These are phyloP conservation scores for Sordariomycetes sp. DNA, from an alignment of 2,329 filamentous ascomycete genomes.

Conservation along the genomic window DNA sequence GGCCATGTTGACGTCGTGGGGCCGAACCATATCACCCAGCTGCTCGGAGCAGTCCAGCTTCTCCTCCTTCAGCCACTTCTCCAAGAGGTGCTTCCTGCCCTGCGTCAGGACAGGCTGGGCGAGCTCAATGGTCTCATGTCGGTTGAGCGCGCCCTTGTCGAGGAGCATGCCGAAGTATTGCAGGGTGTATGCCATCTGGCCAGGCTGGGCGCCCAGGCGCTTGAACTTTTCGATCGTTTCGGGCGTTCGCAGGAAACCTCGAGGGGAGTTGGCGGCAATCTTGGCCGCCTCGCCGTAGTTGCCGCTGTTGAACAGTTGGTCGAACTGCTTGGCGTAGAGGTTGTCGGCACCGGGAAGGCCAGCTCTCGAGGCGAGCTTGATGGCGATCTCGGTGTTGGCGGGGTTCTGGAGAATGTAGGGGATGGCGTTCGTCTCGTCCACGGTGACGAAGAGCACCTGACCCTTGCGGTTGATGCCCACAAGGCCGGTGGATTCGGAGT, in stretches of 20 bases:
- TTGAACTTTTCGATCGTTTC: constrained; percentile 98
- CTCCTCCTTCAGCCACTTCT: constrained; percentile 96
- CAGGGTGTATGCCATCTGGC: constrained; percentile 86
- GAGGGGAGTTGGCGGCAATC: constrained; percentile 91
- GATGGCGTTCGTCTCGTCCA: constrained; percentile 86
- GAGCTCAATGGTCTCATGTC: constrained; percentile 88
- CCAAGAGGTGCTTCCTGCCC: constrained; percentile 87
- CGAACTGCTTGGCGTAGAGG: constrained; percentile 87
- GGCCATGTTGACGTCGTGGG: constrained; percentile 82
- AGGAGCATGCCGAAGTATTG: constrained; percentile 97
- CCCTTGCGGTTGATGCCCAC: constrained; percentile 96
- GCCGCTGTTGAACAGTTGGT: constrained; percentile 70
- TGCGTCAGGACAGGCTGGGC: constrained; percentile 87
- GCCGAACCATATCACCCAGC: constrained; percentile 85
- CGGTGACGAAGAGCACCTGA: constrained; percentile 86
- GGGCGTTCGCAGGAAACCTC: constrained; percentile 86
- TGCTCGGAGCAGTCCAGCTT: constrained; percentile 96
- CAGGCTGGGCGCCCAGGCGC: constrained; percentile 67
- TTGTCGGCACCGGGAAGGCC: constrained; percentile 91
- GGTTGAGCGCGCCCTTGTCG: constrained; percentile 89
- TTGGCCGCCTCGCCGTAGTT: constrained; percentile 87
- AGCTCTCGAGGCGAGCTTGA: constrained; percentile 91
- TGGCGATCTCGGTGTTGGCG: constrained; percentile 84
- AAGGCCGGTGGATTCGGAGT: constrained; percentile 77
- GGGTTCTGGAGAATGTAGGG: constrained; percentile 95